These are phyloP conservation scores for Myriosclerotinia scirpicola DNA, from an alignment of 2,329 filamentous ascomycete genomes.

Conservation along the genomic window DNA sequence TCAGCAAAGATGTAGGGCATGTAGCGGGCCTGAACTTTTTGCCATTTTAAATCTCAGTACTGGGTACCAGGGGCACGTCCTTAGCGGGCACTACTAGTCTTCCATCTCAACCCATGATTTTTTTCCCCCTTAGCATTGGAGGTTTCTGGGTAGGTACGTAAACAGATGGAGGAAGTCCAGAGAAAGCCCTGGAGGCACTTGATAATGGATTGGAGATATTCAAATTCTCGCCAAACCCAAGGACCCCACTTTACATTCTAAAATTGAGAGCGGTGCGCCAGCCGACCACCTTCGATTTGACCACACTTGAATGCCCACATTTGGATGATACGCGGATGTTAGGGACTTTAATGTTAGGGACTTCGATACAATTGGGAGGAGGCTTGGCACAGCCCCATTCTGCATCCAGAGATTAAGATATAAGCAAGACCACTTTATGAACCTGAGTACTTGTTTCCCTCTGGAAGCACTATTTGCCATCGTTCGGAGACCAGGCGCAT, in stretches of 20 bases:
- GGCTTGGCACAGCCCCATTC: not conserved
- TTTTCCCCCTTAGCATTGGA: not conserved
- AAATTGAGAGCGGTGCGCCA: not conserved
- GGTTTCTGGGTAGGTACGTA: not conserved
- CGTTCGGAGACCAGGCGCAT: not conserved
- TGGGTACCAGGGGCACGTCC: no score
- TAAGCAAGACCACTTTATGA: not conserved
- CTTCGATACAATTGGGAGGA: not conserved
- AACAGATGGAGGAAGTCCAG: not conserved
- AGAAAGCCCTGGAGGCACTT: no score
- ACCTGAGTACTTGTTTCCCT: no score
- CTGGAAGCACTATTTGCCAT: not conserved
- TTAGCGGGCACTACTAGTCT: no score
- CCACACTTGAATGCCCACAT: not conserved
- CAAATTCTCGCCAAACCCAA: not conserved
- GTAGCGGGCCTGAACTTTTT: not conserved
- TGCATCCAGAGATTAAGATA: no score
- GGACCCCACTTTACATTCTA: not conserved
- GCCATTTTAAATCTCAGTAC: not conserved
- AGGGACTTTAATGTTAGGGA: no score
- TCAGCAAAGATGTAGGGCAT: constrained; percentile 1
- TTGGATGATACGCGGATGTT: no score
- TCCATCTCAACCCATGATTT: no score
- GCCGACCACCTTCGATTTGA: not conserved
- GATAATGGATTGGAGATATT: not conserved